Percentiles rank a stretch among this genome's conserved stretches.
phyloP scores from a whole-genome alignment of 768 basidiomycete genomes.

The Mycena galericulata region DNA sequence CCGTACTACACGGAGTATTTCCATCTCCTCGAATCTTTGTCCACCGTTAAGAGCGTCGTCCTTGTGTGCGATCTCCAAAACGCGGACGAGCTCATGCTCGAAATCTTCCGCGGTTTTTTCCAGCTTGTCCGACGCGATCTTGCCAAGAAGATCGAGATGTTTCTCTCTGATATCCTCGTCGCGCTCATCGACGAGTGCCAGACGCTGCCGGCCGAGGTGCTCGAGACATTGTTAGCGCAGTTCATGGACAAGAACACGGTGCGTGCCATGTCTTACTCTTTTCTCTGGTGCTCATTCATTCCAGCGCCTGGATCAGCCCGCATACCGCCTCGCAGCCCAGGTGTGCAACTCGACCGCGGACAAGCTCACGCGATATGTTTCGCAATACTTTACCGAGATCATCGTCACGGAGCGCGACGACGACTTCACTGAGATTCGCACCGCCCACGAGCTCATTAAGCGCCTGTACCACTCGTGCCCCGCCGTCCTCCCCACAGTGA shows the following conservation, averaged over 20 bases:
- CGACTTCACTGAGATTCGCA: slow-evolving; percentile 74
- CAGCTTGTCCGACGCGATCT: slow-evolving; percentile 78
- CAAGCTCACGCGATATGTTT: slow-evolving; percentile 89
- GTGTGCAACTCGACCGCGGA: slow-evolving; percentile 88
- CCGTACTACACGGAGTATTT: slow-evolving; percentile 95
- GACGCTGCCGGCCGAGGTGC: slow-evolving; percentile 79
- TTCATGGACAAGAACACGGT: slow-evolving; percentile 86
- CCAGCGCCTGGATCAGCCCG: slow-evolving; percentile 78
- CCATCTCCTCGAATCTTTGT: slow-evolving; percentile 92
- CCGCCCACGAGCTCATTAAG: slow-evolving; percentile 88
- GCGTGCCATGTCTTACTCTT: slow-evolving; percentile 41
- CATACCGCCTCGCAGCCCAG: slow-evolving; percentile 85
- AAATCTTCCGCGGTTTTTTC: slow-evolving; percentile 89
- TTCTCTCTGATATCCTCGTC: slow-evolving; percentile 90
- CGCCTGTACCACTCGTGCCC: slow-evolving; percentile 86
- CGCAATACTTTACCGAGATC: slow-evolving; percentile 93
- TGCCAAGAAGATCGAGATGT: slow-evolving; percentile 85
- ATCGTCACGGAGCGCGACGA: slow-evolving; percentile 69
- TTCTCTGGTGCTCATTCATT: slow-evolving; percentile 18
- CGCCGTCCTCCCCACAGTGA: slow-evolving; percentile 85
- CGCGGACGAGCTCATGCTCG: slow-evolving; percentile 85
- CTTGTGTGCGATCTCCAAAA: slow-evolving; percentile 92
- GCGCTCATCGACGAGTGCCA: slow-evolving; percentile 90
- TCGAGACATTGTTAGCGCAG: slow-evolving; percentile 87
- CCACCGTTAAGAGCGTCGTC: slow-evolving; percentile 94